These are phyloP conservation scores for Metschnikowia baotianmanensis DNA, from an alignment of 805 yeast genomes.

Conservation along the genomic window DNA sequence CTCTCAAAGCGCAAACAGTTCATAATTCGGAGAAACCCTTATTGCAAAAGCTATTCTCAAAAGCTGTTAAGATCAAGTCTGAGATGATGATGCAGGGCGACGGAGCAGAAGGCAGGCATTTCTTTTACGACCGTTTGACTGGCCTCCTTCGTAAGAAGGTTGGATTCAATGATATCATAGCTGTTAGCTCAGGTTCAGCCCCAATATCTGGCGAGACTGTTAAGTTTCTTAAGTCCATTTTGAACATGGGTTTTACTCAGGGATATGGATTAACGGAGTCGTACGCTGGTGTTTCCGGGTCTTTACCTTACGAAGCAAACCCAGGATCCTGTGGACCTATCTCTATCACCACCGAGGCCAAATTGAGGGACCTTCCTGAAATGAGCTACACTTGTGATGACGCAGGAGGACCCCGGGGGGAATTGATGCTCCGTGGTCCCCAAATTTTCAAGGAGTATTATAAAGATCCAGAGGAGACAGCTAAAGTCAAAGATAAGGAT, in stretches of 20 bases:
- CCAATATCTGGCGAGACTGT: slow-evolving; percentile 24
- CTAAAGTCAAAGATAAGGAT: slow-evolving; percentile 18
- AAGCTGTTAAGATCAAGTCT: slow-evolving; percentile 29
- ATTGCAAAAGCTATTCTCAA: slow-evolving; percentile 27
- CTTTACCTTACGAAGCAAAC: slow-evolving; percentile 19
- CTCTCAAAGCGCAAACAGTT: slow-evolving; percentile 21
- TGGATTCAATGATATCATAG: slow-evolving; percentile 30
- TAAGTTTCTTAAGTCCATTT: slow-evolving; percentile 24
- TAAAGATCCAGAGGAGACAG: slow-evolving; percentile 27
- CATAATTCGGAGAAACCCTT: slow-evolving; percentile 33
- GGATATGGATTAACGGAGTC: slow-evolving; percentile 38
- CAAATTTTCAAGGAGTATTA: slow-evolving; percentile 26
- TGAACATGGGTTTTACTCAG: slow-evolving; percentile 27
- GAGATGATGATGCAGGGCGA: slow-evolving; percentile 36
- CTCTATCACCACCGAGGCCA: slow-evolving; percentile 20
- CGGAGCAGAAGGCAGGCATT: slow-evolving; percentile 35
- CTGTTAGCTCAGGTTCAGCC: slow-evolving; percentile 27
- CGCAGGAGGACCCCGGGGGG: slow-evolving; percentile 29
- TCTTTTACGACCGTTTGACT: slow-evolving; percentile 35
- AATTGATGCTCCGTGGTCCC: slow-evolving; percentile 26
- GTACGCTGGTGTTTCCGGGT: slow-evolving; percentile 24
- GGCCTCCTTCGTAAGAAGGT: slow-evolving; percentile 28
- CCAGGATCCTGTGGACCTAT: slow-evolving; percentile 27
- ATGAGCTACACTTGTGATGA: slow-evolving; percentile 24
- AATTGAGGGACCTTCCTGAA: slow-evolving; percentile 24